These are phyloP conservation scores for Candida sanyiensis DNA, from an alignment of 805 yeast genomes.

Conservation along the genomic window DNA sequence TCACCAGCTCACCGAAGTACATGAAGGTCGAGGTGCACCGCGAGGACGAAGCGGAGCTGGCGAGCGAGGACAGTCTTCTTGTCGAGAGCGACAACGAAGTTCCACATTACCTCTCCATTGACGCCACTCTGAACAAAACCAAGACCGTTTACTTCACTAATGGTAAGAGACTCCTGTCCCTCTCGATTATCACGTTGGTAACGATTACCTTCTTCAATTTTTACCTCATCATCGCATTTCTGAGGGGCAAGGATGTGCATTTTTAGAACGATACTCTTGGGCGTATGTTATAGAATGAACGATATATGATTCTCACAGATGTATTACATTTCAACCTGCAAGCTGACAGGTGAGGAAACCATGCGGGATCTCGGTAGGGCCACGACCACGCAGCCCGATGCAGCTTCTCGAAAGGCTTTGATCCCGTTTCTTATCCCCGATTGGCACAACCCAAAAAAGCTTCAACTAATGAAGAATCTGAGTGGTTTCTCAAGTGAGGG, in stretches of 20 bases:
- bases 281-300: too few relatives aligned
- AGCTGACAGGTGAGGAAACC: too few relatives aligned
- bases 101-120: constrained; percentile 1
- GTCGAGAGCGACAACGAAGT: background rate
- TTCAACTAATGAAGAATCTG: too few relatives aligned
- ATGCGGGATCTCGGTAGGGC: too few relatives aligned
- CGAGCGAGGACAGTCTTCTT: constrained; percentile 5
- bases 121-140: constrained; percentile 3
- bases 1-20: constrained; percentile 63
- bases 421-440: too few relatives aligned
- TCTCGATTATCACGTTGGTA: constrained; percentile 60
- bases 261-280: background rate
- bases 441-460: too few relatives aligned
- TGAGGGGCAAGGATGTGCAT: constrained; percentile 37
- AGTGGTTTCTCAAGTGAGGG: too few relatives aligned
- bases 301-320: too few relatives aligned
- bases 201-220: constrained; percentile 64
- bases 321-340: too few relatives aligned
- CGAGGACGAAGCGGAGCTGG: constrained; percentile 13
- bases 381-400: too few relatives aligned
- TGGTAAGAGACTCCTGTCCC: constrained; percentile 39
- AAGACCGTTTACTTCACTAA: constrained; percentile 34
- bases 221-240: constrained; percentile 48
- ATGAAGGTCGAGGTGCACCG: constrained; percentile 48
- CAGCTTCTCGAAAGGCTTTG: too few relatives aligned